Conservation (phyloP, 305 asterid species). For the Solanum chacoense region DNA sequence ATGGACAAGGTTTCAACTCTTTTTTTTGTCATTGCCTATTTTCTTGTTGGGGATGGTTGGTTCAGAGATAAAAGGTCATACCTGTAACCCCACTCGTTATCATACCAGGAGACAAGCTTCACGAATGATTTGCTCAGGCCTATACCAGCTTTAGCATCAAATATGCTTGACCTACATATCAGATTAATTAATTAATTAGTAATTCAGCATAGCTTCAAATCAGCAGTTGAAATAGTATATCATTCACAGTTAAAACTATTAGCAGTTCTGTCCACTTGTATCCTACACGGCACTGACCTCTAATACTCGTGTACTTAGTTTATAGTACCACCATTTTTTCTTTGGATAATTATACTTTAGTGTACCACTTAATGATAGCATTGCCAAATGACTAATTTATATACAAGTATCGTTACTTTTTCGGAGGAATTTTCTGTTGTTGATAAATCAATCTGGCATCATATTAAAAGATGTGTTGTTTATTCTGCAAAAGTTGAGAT, state of each 20-base stretch:
- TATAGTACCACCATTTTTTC: neutral
- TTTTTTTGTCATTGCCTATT: neutral
- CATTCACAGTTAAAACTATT: neutral
- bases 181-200: neutral
- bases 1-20: neutral
- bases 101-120: slow-evolving; percentile 97
- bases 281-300: neutral
- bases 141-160: slow-evolving; percentile 96
- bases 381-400: neutral
- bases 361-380: neutral
- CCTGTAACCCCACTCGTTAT: slow-evolving; percentile 99
- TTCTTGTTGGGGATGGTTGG: neutral
- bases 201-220: neutral
- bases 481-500: neutral
- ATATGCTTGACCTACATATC: slow-evolving; percentile 73
- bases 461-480: neutral
- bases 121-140: slow-evolving; percentile 77
- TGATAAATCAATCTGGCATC: neutral
- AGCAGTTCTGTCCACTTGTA: neutral
- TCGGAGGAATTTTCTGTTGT: neutral
- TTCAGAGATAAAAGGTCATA: slow-evolving; percentile 13
- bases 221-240: neutral
- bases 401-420: neutral
- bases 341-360: neutral
- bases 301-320: neutral